A percentile compares a stretch with the other conserved stretches of the same genome.
Evolutionary conservation across 1,284 basidiomycete species (phyloP).

Genomic region (Tetrapyrgos nigripes): DNA sequence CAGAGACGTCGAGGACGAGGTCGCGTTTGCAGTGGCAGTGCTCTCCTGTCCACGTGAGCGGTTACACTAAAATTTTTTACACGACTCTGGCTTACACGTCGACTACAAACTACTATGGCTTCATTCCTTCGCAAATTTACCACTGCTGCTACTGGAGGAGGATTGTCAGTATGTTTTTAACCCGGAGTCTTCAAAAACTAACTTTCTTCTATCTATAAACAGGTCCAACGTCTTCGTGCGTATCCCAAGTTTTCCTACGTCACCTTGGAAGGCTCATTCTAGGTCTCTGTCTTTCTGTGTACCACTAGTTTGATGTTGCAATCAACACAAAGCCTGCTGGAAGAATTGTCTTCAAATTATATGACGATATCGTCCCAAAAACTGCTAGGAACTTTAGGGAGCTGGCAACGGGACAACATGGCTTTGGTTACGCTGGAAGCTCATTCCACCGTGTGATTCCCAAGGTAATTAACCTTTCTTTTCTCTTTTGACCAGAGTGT

Average conservation of each 20-base stretch:
- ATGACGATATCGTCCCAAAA: conserved; percentile 70
- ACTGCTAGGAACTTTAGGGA: conserved; percentile 93
- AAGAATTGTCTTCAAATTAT: conserved; percentile 87
- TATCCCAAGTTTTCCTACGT: neutral
- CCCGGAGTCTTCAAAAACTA: neutral
- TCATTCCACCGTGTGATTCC: conserved; percentile 86
- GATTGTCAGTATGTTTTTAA: neutral
- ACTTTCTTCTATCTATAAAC: neutral
- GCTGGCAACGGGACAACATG: conserved; percentile 81
- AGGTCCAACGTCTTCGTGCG: conserved; percentile 1
- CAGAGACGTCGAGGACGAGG: too few species aligned
- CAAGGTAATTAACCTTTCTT: conserved; percentile 21
- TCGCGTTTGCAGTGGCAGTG: too few species aligned
- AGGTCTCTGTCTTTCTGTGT: neutral
- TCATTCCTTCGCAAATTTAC: conserved; percentile 13
- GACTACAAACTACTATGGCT: conserved; percentile 5
- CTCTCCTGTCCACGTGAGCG: too few species aligned
- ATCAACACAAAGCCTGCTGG: conserved; percentile 65
- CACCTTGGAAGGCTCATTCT: neutral
- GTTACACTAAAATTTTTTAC: too few species aligned
- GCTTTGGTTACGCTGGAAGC: conserved; percentile 63
- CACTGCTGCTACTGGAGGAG: conserved; percentile 6
- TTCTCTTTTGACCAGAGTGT: neutral
- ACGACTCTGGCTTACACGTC: too few species aligned
- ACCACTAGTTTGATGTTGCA: conserved; percentile 76